These are phyloP conservation scores for Diaporthe citrichinensis DNA, from an alignment of 2,329 filamentous ascomycete genomes.

Conservation along the genomic window DNA sequence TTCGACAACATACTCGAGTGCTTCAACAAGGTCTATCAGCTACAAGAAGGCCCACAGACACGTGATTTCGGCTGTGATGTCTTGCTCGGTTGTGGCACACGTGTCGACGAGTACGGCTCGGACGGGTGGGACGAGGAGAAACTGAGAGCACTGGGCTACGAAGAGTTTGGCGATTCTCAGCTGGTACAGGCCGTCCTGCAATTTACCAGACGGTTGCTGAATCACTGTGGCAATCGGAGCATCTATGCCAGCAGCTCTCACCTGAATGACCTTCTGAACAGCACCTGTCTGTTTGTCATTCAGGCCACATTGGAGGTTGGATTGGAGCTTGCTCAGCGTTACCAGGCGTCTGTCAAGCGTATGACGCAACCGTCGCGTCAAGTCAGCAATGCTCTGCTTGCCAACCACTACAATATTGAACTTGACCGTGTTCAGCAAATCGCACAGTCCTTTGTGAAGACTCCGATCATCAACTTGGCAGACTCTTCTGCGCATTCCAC, in stretches of 20 bases:
- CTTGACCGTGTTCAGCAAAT: constrained; percentile 88
- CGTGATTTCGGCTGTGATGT: constrained; percentile 79
- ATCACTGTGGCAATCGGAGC: constrained; percentile 97
- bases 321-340: constrained; percentile 90
- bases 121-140: constrained; percentile 61
- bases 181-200: constrained; percentile 84
- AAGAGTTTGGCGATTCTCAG: constrained; percentile 82
- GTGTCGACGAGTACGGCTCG: constrained; percentile 65
- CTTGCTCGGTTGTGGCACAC: constrained; percentile 70
- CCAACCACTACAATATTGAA: constrained; percentile 87
- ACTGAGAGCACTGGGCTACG: constrained; percentile 74
- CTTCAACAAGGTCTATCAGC: constrained; percentile 84
- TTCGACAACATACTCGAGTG: constrained; percentile 91
- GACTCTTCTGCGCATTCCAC: constrained; percentile 66
- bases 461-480: constrained; percentile 66
- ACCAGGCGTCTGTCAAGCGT: constrained; percentile 89
- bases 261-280: constrained; percentile 90
- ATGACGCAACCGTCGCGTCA: constrained; percentile 74
- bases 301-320: constrained; percentile 84
- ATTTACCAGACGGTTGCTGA: constrained; percentile 89
- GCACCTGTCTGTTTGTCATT: constrained; percentile 84
- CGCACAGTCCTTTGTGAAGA: constrained; percentile 85
- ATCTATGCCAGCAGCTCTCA: constrained; percentile 95
- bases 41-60: constrained; percentile 85
- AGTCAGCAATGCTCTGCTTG: constrained; percentile 80